Base-by-base conservation (phyloP, 1,284 basidiomycete genomes). In the Ustilago loliicola region DNA sequence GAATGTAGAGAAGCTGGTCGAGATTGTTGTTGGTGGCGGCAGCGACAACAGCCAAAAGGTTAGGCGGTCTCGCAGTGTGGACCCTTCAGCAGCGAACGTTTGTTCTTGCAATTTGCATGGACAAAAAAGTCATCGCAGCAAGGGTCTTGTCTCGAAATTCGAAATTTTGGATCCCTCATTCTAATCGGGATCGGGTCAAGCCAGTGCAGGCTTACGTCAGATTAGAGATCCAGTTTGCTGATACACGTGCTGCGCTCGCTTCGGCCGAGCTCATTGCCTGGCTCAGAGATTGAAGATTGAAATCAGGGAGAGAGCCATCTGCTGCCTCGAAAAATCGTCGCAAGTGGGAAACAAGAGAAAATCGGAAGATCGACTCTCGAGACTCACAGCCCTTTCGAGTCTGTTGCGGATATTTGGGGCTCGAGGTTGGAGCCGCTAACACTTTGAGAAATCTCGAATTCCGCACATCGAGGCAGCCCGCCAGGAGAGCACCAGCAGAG, bases 81-180 rank as follows among this genome's bases (percentile, higher is more conserved):
- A 55, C 38, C 38, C 38, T 40, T 19, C 38, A 34, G 32, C 32
- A 34, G 32, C n/a, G n/a, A n/a, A n/a, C n/a, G 32, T 5, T 38
- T 15, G 9, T 38, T 38, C 36, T 15, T 8, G 9, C 36, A 38
- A 15, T 15, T 38, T 29, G 25, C 50, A 19, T 55, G n/a, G 5
- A 27, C 30, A 23, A 47, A 45, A 42, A 32, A 30, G 40, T 47
- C 4, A 27, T 8, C 4, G 29, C 27, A 27, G 54, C 25, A 56
- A 61, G 51, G 51, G 51, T 61, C 60, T 34, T 34, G n/a, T n/a
- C 11, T 4, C 30, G 34, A 52, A 62, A 54, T 62, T 48, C 30
- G 32, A 54, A 54, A 45, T 54, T 62, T 62, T 34, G 25, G 32
- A 50, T 13, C 8, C 15, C 9, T 32, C 3, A 21, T 23, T 25